Evolutionary conservation across 2,329 filamentous ascomycete genomes (phyloP).

Genomic region (Phoma herbarum): DNA sequence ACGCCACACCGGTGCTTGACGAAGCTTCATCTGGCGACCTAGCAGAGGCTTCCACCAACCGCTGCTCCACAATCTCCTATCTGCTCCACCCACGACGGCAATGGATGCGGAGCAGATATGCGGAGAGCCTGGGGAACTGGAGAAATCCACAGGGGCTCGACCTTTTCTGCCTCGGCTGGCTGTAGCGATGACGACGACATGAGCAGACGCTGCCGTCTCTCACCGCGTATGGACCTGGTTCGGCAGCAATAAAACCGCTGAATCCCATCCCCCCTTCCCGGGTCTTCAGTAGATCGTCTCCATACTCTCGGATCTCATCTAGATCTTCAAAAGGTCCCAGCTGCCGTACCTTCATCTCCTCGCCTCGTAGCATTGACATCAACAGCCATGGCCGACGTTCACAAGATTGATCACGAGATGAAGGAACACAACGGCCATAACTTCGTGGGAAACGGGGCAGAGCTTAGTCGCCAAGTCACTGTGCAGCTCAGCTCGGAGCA

Average conservation of each 20-base stretch:
- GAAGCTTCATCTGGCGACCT: constrained; percentile 10
- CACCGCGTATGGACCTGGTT: background rate
- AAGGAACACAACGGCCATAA: constrained; percentile 24
- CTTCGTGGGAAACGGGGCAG: constrained; percentile 16
- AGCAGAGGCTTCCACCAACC: constrained; percentile 6
- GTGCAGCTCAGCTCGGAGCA: constrained; percentile 32
- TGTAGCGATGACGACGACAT: constrained; percentile 17
- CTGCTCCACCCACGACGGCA: background rate
- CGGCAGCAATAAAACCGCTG: constrained; percentile 1
- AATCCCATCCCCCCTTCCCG: background rate
- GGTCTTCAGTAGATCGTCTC: background rate
- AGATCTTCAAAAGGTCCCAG: background rate
- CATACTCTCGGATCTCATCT: background rate
- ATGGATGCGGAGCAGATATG: constrained; percentile 6
- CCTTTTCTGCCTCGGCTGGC: constrained; percentile 14
- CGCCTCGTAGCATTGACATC: background rate
- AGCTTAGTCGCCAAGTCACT: constrained; percentile 32
- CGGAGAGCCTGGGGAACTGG: constrained; percentile 22
- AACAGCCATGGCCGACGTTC: constrained; percentile 24
- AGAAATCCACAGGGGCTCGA: constrained; percentile 2
- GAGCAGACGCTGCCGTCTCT: background rate
- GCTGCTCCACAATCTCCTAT: background rate
- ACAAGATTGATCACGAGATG: constrained; percentile 29
- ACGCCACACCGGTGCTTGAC: constrained; percentile 14
- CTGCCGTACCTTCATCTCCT: background rate